phyloP scores from a whole-genome alignment of 768 basidiomycete genomes.

The Boletus subcaerulescens region DNA sequence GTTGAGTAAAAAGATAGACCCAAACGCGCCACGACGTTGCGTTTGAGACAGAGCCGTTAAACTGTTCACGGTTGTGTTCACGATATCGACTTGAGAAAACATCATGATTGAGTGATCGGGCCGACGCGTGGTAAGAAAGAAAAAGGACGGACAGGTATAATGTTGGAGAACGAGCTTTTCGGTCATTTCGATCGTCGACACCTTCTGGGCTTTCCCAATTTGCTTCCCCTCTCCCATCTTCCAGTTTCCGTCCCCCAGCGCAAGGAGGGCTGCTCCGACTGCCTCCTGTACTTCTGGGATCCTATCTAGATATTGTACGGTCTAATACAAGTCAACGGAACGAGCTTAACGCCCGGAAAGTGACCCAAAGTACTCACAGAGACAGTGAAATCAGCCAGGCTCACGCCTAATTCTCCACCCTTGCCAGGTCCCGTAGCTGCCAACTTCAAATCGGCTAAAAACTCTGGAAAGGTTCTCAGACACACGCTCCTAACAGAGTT shows the following conservation, averaged over 20 bases:
- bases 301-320: slow-evolving; percentile 63
- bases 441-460: slow-evolving; percentile 73
- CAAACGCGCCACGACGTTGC: slow-evolving; percentile 60
- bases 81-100: slow-evolving; percentile 61
- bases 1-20: slow-evolving; percentile 77
- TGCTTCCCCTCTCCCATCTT: slow-evolving; percentile 84
- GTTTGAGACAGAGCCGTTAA: slow-evolving; percentile 62
- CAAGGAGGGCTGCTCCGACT: slow-evolving; percentile 60
- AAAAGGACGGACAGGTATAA: slow-evolving; percentile 56
- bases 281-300: slow-evolving; percentile 70
- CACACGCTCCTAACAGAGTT: slow-evolving; percentile 65
- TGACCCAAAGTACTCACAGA: slow-evolving; percentile 39
- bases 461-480: slow-evolving; percentile 81
- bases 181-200: slow-evolving; percentile 44
- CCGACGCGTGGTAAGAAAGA: background rate
- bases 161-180: slow-evolving; percentile 68
- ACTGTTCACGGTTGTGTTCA: slow-evolving; percentile 59
- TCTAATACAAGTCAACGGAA: slow-evolving; percentile 38
- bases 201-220: slow-evolving; percentile 48
- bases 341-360: background rate
- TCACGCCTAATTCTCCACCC: slow-evolving; percentile 59
- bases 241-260: slow-evolving; percentile 87
- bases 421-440: slow-evolving; percentile 47
- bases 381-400: slow-evolving; percentile 58
- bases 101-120: background rate